phyloP scores from a whole-genome alignment of 345 rosid species.

The Bruguiera sexangula region DNA sequence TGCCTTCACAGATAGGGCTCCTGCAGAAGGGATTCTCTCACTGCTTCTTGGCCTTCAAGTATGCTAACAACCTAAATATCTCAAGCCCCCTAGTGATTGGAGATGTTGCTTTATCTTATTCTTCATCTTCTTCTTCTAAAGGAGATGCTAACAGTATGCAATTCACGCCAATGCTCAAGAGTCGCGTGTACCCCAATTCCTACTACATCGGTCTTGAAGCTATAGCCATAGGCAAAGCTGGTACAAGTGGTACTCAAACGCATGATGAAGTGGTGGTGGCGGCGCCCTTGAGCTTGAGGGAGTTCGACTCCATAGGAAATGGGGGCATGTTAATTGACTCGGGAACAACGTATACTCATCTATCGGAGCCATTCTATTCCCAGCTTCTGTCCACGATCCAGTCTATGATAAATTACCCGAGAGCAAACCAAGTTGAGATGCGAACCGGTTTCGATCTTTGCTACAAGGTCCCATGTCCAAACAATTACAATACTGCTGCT shows the following conservation, averaged over 20 bases:
- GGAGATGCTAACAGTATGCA: conserved; percentile 34
- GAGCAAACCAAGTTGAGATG: conserved; percentile 53
- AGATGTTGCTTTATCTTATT: conserved; percentile 43
- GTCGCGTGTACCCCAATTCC: conserved; percentile 62
- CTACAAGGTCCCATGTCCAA: conserved; percentile 59
- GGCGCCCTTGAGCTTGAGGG: conserved; percentile 54
- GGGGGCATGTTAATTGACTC: conserved; percentile 85
- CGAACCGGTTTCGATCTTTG: conserved; percentile 75
- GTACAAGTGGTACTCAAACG: conserved; percentile 5
- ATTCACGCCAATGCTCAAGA: conserved; percentile 67
- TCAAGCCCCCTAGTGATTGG: conserved; percentile 73
- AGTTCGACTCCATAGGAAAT: conserved; percentile 67
- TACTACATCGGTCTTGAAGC: conserved; percentile 70
- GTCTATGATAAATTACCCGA: conserved; percentile 44
- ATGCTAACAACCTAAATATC: conserved; percentile 64
- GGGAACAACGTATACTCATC: conserved; percentile 82
- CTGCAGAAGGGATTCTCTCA: conserved; percentile 71
- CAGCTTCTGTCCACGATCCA: conserved; percentile 50
- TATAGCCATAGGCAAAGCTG: conserved; percentile 45
- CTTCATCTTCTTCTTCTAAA: no score
- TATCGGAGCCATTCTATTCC: conserved; percentile 66
- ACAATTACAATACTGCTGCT: conserved; percentile 18
- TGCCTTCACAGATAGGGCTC: conserved; percentile 77
- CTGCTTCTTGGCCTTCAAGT: conserved; percentile 81
- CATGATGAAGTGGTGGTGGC: neutral